Percentiles rank a stretch among this genome's conserved stretches.
These are phyloP conservation scores for Microdochium paspali DNA, from an alignment of 2,329 filamentous ascomycete genomes.

Conservation along the genomic window DNA sequence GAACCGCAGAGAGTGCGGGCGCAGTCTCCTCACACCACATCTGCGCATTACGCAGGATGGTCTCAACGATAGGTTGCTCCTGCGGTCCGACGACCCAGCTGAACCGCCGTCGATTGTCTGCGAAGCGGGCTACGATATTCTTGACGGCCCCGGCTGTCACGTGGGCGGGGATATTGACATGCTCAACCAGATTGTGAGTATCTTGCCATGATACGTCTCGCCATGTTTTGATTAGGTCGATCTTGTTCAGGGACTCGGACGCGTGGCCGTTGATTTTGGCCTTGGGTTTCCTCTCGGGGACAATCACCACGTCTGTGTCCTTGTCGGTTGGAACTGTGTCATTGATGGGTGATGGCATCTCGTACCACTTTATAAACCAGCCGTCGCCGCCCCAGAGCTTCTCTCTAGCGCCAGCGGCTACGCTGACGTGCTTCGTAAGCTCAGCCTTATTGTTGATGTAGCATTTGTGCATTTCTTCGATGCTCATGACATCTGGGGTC, in stretches of 20 bases:
- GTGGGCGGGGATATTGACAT: conserved; percentile 4
- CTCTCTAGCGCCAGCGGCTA: conserved; percentile 5
- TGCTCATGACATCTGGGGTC: background rate
- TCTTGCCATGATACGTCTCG: background rate
- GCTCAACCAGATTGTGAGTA: conserved; percentile 8
- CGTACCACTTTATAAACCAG: conserved; percentile 9
- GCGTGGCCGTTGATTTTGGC: background rate
- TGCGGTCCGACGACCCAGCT: conserved; percentile 9
- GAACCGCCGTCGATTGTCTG: conserved; percentile 2
- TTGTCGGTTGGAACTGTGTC: background rate
- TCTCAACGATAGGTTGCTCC: conserved; percentile 8
- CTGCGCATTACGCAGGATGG: conserved; percentile 3
- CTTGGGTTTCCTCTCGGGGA: background rate
- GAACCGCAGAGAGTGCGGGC: conserved; percentile 6
- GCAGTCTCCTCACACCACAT: conserved; percentile 6
- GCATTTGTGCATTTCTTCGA: background rate
- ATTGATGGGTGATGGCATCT: background rate
- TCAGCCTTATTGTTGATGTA: conserved; percentile 7
- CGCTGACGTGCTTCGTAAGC: conserved; percentile 10
- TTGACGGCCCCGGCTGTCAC: conserved; percentile 3
- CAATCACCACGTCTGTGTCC: no score
- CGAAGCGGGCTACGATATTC: conserved; percentile 5
- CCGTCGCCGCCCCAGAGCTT: conserved; percentile 6
- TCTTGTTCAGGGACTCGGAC: background rate
- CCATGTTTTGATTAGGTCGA: background rate